Base-by-base conservation (phyloP, 2,329 filamentous ascomycete genomes). In the Cadophora sp. region DNA sequence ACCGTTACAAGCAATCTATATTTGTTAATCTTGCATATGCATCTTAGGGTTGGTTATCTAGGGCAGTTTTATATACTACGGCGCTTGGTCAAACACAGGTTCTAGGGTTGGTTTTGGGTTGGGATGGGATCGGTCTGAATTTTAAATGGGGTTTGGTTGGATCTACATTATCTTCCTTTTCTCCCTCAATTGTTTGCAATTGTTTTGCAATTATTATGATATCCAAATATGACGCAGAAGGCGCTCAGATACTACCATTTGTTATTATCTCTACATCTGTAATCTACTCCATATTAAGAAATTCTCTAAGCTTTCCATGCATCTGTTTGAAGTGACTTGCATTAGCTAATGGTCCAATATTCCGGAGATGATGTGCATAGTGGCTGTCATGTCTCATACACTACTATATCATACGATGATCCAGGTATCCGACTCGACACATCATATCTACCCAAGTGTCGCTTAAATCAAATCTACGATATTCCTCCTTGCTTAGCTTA, bases 1-100 rank as follows among this genome's bases (percentile, higher is more conserved):
- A 12, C 55, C n/a, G 26, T 46, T 34, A 31, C 37, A 31, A 24
- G 59, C 34, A 43, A 6, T 11, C n/a, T 58, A 31, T 27, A 12
- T 37, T 55, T n/a, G 4, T 64, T 31, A 34, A 50, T 48, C n/a
- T 64, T 64, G 46, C 59, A 62, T 50, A 43, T 40, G 61, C 62
- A 64, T 64, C 11, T 58, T 58, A 34, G 27, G 26, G 50, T 58
- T 64, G 26, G 50, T 58, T 64, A 43, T 58, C 50, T 58, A 64
- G 62, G 62, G 62, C 34, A 55, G 61, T n/a, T 62, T 62, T 40
- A 51, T 51, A 34, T 22, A 48, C 40, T 62, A 29, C 59, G 59
- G 46, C 59, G 40, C 11, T 62, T 29, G 26, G 59, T 11, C n/a
- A 37, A 8, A 29, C 22, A 62, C 46, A 48, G 59, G 19, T 22